Conservation (phyloP, 1,284 basidiomycete species). For the Apiotrichum veenhuisii region DNA sequence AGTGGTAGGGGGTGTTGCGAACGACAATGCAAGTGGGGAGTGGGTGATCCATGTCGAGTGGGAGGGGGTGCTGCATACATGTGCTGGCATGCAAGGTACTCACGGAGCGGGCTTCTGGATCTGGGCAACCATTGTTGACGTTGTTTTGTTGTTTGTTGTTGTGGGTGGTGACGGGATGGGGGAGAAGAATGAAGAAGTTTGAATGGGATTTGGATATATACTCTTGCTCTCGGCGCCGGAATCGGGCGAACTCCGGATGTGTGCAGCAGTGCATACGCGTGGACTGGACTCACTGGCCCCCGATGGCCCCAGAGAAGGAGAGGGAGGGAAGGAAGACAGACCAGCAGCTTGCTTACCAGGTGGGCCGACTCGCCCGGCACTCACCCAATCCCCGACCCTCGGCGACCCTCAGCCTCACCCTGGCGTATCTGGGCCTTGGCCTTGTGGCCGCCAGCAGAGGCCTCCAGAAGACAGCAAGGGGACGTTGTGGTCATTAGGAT, state of each 20-base stretch:
- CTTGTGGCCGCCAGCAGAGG: too few species aligned
- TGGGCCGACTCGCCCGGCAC: too few species aligned
- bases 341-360: too few species aligned
- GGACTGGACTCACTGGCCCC: background rate
- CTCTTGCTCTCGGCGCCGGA: background rate
- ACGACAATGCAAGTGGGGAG: too few species aligned
- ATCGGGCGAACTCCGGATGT: background rate
- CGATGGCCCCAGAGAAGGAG: too few species aligned
- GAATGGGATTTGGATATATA: background rate
- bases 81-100: constrained; percentile 16
- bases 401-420: too few species aligned
- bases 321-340: too few species aligned
- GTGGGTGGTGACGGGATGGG: background rate
- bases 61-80: background rate
- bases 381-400: too few species aligned
- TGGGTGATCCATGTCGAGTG: too few species aligned
- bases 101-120: constrained; percentile 48
- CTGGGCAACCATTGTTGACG: constrained; percentile 19
- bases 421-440: too few species aligned
- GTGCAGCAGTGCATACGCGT: background rate
- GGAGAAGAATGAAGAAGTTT: background rate
- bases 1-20: background rate
- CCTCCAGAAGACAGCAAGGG: too few species aligned
- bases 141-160: background rate
- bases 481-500: too few species aligned